Evolutionary conservation across 2,329 filamentous ascomycete genomes (phyloP).

Genomic region (Chaetomiaceae sp.): DNA sequence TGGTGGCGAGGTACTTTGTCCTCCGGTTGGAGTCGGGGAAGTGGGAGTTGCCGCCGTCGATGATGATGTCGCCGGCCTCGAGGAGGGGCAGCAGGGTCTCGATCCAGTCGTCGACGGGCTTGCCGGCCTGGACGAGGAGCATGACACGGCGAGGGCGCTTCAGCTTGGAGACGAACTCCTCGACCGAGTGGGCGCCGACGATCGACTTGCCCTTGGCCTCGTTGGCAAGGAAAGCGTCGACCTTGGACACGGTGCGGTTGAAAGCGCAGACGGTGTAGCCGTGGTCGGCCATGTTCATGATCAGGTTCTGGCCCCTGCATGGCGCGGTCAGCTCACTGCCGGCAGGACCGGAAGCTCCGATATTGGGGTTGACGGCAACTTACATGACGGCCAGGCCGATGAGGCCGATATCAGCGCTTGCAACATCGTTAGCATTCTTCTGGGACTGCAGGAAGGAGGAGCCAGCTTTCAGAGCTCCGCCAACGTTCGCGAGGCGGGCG

Average conservation of each 20-base stretch:
- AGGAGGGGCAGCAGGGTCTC: slow-evolving; percentile 84
- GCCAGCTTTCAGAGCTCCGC: slow-evolving; percentile 49
- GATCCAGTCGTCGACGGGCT: slow-evolving; percentile 98
- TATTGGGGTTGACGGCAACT: slow-evolving; percentile 32
- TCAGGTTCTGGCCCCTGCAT: slow-evolving; percentile 72
- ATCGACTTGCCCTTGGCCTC: slow-evolving; percentile 95
- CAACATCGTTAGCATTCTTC: slow-evolving; percentile 52
- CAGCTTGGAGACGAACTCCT: slow-evolving; percentile 95
- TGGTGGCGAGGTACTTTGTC: slow-evolving; percentile 76
- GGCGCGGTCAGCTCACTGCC: slow-evolving; percentile 8
- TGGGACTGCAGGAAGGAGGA: slow-evolving; percentile 28
- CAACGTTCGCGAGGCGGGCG: slow-evolving; percentile 70
- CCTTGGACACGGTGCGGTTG: slow-evolving; percentile 98
- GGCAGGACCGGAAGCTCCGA: background rate
- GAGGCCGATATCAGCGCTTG: slow-evolving; percentile 83
- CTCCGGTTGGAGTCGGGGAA: slow-evolving; percentile 99
- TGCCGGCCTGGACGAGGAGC: slow-evolving; percentile 97
- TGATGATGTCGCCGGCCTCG: slow-evolving; percentile 92
- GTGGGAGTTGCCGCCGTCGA: slow-evolving; percentile 98
- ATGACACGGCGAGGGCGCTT: slow-evolving; percentile 97
- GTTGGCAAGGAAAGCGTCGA: slow-evolving; percentile 88
- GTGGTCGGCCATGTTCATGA: slow-evolving; percentile 83
- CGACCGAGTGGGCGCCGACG: slow-evolving; percentile 84
- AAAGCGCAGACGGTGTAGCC: slow-evolving; percentile 96
- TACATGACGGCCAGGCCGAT: slow-evolving; percentile 90